These are phyloP conservation scores for Ascochyta koolunga DNA, from an alignment of 2,329 filamentous ascomycete genomes.

Conservation along the genomic window DNA sequence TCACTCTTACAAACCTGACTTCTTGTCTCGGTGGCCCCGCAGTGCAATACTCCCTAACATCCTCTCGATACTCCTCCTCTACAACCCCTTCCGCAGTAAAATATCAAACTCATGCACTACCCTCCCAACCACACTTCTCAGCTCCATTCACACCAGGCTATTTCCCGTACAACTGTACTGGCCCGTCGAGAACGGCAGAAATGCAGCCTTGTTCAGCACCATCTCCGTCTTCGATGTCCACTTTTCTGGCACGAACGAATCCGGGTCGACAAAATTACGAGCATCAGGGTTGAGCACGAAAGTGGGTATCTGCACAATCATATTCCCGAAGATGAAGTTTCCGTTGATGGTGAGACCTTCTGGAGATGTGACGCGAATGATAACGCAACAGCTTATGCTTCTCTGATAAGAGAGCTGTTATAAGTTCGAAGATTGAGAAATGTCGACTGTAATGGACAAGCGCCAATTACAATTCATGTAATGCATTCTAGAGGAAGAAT, in stretches of 20 bases:
- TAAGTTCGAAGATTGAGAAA: too few relatives aligned
- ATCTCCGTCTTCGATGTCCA: slow-evolving; percentile 30
- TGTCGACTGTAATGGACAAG: too few relatives aligned
- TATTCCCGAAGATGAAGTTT: slow-evolving; percentile 36
- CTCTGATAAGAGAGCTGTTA: too few relatives aligned
- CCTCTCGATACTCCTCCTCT: slow-evolving; percentile 22
- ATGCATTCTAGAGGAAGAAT: too few relatives aligned
- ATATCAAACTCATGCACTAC: slow-evolving; percentile 65
- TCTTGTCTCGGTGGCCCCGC: slow-evolving; percentile 26
- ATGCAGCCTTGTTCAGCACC: slow-evolving; percentile 55
- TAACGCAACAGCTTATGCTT: too few relatives aligned
- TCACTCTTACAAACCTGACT: slow-evolving; percentile 20
- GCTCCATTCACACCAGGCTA: slow-evolving; percentile 66
- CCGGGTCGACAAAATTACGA: slow-evolving; percentile 26
- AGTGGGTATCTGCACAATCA: slow-evolving; percentile 28
- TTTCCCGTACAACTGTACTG: slow-evolving; percentile 73
- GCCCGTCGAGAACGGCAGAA: slow-evolving; percentile 73
- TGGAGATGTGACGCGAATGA: slow-evolving; percentile 38
- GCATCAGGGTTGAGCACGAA: slow-evolving; percentile 27
- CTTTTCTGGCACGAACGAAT: slow-evolving; percentile 35
- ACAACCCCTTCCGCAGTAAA: slow-evolving; percentile 23
- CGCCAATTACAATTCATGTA: too few relatives aligned
- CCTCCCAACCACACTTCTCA: slow-evolving; percentile 65
- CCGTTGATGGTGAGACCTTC: slow-evolving; percentile 33
- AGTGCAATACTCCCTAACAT: slow-evolving; percentile 33